Conservation (phyloP, 2,329 filamentous ascomycete genomes). For the Paecilomyces formosus region DNA sequence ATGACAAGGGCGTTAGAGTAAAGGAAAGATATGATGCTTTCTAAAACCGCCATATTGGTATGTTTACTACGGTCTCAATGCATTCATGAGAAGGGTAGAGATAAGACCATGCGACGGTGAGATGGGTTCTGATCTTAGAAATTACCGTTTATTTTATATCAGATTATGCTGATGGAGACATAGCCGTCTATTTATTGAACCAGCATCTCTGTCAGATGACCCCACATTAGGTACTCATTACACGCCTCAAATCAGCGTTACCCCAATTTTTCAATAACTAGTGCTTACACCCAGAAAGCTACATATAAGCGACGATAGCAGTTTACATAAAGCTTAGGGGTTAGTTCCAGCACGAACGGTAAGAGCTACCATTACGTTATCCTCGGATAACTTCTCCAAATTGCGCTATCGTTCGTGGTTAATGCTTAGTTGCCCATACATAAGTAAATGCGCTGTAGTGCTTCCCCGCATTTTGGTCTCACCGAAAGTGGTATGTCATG, state of each 20-base stretch:
- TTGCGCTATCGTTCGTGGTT: not conserved
- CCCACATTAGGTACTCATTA: not conserved
- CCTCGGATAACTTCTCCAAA: not conserved
- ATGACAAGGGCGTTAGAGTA: constrained; percentile 4
- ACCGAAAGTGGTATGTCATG: not conserved
- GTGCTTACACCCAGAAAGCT: not conserved
- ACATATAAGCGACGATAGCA: not conserved
- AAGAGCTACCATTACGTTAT: not conserved
- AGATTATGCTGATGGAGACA: not conserved
- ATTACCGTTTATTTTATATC: not conserved
- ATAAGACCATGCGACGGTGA: not conserved
- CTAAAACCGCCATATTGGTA: not conserved
- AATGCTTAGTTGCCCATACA: not conserved
- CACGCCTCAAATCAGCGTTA: not conserved
- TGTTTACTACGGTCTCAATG: not conserved
- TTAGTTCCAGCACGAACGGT: not conserved
- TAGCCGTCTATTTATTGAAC: not conserved
- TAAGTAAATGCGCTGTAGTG: not conserved
- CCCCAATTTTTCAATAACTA: not conserved
- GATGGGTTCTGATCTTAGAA: not conserved
- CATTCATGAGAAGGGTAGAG: not conserved
- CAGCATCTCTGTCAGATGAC: not conserved
- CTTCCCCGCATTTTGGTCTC: not conserved
- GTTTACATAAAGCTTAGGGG: not conserved
- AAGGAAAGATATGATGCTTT: constrained; percentile 1